Conservation (phyloP, 352 stramenopile species). For the Plasmopara viticola region DNA sequence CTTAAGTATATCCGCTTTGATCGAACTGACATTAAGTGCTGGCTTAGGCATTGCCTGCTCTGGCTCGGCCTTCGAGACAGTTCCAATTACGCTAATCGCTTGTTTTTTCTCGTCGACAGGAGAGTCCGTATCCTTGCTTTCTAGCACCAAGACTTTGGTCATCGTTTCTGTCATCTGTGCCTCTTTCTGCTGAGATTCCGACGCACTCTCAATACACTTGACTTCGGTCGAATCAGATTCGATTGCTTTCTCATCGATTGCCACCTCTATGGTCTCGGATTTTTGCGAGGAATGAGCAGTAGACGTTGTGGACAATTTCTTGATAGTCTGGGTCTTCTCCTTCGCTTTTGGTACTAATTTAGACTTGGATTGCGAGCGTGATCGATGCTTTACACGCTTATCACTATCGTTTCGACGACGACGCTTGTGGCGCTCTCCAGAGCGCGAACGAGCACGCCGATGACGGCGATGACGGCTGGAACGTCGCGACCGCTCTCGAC, state of each 20-base stretch:
- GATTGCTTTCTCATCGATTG: slow-evolving; percentile 2
- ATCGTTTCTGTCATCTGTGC: background rate
- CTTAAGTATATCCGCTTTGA: slow-evolving; percentile 80
- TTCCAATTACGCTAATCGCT: slow-evolving; percentile 5
- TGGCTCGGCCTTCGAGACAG: slow-evolving; percentile 12
- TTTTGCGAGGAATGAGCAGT: slow-evolving; percentile 6
- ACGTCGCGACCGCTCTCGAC: slow-evolving; percentile 27
- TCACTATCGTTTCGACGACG: slow-evolving; percentile 13
- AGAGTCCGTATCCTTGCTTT: slow-evolving; percentile 8
- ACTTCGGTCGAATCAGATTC: background rate
- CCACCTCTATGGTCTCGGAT: slow-evolving; percentile 1
- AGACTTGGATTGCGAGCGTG: slow-evolving; percentile 13
- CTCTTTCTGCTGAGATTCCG: slow-evolving; percentile 2
- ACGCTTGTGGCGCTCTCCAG: slow-evolving; percentile 24
- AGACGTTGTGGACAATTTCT: background rate
- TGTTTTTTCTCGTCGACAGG: slow-evolving; percentile 8
- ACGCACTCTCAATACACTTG: slow-evolving; percentile 2
- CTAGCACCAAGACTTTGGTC: slow-evolving; percentile 1
- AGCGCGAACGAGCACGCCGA: slow-evolving; percentile 18
- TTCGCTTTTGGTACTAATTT: slow-evolving; percentile 8
- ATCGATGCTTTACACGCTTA: slow-evolving; percentile 1
- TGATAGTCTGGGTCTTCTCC: slow-evolving; percentile 7
- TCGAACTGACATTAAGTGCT: slow-evolving; percentile 56
- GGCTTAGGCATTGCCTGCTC: slow-evolving; percentile 5
- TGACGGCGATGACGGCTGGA: slow-evolving; percentile 13